Percentiles rank a stretch among this genome's conserved stretches.
Conservation (phyloP, 345 rosid species). For the Syzygium jambos region DNA sequence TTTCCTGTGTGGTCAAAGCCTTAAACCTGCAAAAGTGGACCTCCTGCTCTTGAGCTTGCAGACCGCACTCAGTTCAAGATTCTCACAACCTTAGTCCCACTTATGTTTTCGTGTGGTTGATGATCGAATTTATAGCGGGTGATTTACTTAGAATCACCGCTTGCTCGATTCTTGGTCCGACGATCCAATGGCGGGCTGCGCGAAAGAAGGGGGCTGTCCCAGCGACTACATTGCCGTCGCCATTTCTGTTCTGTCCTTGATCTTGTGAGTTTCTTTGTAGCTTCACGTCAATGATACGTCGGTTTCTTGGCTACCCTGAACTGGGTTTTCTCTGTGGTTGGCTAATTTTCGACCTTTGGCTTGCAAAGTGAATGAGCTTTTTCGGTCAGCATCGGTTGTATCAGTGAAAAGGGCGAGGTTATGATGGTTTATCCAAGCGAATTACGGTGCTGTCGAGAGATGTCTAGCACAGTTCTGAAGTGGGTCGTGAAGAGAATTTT, state of each 20-base stretch:
- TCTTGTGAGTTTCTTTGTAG: slow-evolving; percentile 32
- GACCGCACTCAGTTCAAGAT: neutral
- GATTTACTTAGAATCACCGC: neutral
- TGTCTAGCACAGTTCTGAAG: neutral
- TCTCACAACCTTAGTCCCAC: neutral
- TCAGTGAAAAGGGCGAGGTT: neutral
- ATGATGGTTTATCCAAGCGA: neutral
- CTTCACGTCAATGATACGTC: neutral
- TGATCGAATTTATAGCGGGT: neutral
- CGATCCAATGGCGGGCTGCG: slow-evolving; percentile 39
- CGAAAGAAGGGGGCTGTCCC: slow-evolving; percentile 70
- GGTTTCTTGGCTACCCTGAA: neutral
- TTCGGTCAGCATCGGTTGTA: neutral
- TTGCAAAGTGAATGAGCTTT: neutral
- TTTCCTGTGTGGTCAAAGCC: neutral
- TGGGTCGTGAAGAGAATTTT: neutral
- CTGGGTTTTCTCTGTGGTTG: neutral
- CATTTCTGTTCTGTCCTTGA: slow-evolving; percentile 42
- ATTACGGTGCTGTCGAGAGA: neutral
- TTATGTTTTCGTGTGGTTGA: neutral
- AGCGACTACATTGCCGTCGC: slow-evolving; percentile 69
- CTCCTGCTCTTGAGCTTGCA: neutral
- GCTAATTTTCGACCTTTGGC: neutral
- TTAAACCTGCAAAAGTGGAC: neutral
- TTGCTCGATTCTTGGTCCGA: neutral